Conservation (phyloP, 2,329 filamentous ascomycete genomes). For the Fusarium staphyleae region DNA sequence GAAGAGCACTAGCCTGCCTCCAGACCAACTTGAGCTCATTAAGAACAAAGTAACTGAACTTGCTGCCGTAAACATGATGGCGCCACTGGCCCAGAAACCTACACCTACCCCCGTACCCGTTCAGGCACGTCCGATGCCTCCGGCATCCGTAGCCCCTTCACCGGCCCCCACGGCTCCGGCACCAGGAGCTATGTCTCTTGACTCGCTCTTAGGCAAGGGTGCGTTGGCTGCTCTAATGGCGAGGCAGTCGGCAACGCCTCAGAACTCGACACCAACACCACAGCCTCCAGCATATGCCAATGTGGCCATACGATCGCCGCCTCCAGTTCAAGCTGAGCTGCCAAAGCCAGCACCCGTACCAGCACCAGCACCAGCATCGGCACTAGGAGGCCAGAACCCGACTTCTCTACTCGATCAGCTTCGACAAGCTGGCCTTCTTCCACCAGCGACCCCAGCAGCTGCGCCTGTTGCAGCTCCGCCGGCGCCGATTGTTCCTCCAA, state of each 20-base stretch:
- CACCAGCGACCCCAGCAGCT: slow-evolving; percentile 47
- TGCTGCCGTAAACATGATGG: slow-evolving; percentile 66
- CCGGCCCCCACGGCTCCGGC: slow-evolving; percentile 44
- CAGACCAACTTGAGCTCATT: slow-evolving; percentile 83
- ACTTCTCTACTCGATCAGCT: slow-evolving; percentile 71
- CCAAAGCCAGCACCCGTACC: slow-evolving; percentile 42
- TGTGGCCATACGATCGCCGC: slow-evolving; percentile 59
- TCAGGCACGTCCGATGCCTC: slow-evolving; percentile 45
- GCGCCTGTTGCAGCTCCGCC: slow-evolving; percentile 44
- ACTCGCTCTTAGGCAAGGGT: slow-evolving; percentile 65
- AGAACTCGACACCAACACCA: slow-evolving; percentile 55
- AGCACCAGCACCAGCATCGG: slow-evolving; percentile 45
- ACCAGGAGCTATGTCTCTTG: slow-evolving; percentile 57
- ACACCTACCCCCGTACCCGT: slow-evolving; percentile 46
- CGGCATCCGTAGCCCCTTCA: slow-evolving; percentile 46
- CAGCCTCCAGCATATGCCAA: slow-evolving; percentile 46
- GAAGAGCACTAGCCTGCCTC: slow-evolving; percentile 77
- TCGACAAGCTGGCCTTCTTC: slow-evolving; percentile 71
- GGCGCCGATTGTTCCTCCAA: slow-evolving; percentile 45
- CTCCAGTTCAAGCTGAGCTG: slow-evolving; percentile 51
- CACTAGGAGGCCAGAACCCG: slow-evolving; percentile 54
- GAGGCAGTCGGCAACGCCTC: slow-evolving; percentile 59
- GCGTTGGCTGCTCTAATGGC: slow-evolving; percentile 66
- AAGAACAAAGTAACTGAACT: slow-evolving; percentile 85
- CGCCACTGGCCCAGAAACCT: slow-evolving; percentile 52